Base-by-base conservation (phyloP, 1,139 yeast species). In the Meyerozyma carpophila region DNA sequence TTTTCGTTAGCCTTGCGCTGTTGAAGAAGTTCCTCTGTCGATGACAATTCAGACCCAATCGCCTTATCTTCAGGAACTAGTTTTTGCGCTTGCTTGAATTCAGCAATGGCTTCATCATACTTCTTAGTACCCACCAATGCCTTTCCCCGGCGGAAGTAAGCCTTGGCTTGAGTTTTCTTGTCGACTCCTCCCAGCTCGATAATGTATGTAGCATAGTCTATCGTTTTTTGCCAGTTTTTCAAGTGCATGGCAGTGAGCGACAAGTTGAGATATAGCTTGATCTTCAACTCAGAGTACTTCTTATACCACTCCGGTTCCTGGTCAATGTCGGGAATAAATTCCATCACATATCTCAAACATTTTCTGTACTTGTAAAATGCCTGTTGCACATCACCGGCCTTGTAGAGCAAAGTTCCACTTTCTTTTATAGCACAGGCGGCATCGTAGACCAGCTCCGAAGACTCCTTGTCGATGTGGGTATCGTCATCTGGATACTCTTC, bases 401-500 rank as follows among this genome's bases (percentile, higher is more conserved):
- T 83, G 53, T 81, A 79, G 10, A 85, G 56, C 9, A 75, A 51
- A 0, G 83, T 71, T 1, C 89, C 94, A 39, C 90, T 78, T 29
- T 79, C 81, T 51, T 85, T 85, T 40, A 85, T 84, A 18, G 58
- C 75, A 8, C 51, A 50, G 0, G 82, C 62, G 0, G 84, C 88
- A 6, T 65, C 62, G 48, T 55, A 78, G 0, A 83, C 83, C 40
- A 72, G 68, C 44, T 68, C 73, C 7, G 81, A 69, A 37, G 83
- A 79, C 28, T 84, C 82, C 41, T 77, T 76, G 47, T 77, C 81
- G 41, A 82, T 78, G 47, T 67, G 66, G 34, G 55, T 68, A 52
- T 82, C 90, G 54, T 82, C 88, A 50, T 81, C 90, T 0, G 94
- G 94, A 52, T 71, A 79, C 56, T 85, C 94, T 61, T 84, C 93